Percentiles rank a stretch among this genome's conserved stretches.
These are phyloP conservation scores for Hirsutella thompsonii DNA, from an alignment of 2,329 filamentous ascomycete species.

Conservation along the genomic window DNA sequence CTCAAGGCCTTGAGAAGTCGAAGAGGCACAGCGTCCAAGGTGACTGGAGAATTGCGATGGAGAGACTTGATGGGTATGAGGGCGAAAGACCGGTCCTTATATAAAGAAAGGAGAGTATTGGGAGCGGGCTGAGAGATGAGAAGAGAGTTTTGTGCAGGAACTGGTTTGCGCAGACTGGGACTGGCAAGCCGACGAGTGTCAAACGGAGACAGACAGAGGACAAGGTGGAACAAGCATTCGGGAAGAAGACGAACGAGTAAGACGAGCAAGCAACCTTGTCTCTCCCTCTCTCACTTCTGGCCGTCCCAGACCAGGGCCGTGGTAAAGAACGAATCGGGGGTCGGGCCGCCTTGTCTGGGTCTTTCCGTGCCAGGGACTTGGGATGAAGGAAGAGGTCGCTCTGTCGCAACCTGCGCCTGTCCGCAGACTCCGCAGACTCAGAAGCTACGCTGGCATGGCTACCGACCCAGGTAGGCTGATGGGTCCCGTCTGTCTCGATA, in stretches of 20 bases:
- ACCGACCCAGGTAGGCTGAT: not conserved
- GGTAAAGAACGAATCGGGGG: conserved; percentile 2
- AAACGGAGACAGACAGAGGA: conserved; percentile 1
- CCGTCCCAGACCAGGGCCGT: not conserved
- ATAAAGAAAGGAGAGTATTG: no score
- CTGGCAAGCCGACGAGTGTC: not conserved
- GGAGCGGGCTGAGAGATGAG: no score
- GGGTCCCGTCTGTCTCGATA: not conserved
- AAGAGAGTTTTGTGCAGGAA: no score
- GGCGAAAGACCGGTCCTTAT: no score
- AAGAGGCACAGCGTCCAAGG: no score
- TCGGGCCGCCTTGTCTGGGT: conserved; percentile 1
- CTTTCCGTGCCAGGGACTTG: not conserved
- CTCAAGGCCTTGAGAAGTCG: no score
- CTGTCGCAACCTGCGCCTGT: conserved; percentile 1
- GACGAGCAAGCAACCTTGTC: conserved; percentile 2
- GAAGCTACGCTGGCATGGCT: not conserved
- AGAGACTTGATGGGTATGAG: no score
- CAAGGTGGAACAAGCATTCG: conserved; percentile 2
- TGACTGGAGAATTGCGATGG: no score
- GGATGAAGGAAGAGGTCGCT: not conserved
- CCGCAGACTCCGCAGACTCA: not conserved
- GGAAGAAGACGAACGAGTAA: conserved; percentile 1
- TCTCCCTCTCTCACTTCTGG: not conserved
- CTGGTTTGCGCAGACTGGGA: not conserved